These are phyloP conservation scores for Farysia itapuensis DNA, from an alignment of 1,284 basidiomycete species.

Conservation along the genomic window DNA sequence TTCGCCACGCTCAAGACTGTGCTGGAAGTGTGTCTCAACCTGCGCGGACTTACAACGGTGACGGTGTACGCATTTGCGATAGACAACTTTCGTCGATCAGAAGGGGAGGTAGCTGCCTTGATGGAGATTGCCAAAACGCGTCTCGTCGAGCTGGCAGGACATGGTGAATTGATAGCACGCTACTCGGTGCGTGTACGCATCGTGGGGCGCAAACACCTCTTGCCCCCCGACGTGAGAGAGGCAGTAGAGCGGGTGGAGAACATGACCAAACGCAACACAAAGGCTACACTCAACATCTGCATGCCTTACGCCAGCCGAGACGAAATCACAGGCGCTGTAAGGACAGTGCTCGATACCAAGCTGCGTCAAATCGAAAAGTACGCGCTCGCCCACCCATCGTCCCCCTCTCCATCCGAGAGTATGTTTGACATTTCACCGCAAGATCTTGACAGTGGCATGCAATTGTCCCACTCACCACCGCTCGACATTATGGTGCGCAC, in stretches of 20 bases:
- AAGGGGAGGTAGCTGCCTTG: constrained; percentile 81
- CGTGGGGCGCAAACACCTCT: constrained; percentile 74
- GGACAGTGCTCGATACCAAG: constrained; percentile 17
- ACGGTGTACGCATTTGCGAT: constrained; percentile 95
- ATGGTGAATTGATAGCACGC: constrained; percentile 65
- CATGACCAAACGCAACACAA: constrained; percentile 76
- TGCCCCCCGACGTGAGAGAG: constrained; percentile 74
- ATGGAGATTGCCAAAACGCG: constrained; percentile 83
- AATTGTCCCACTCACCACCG: constrained; percentile 71
- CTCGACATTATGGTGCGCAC: constrained; percentile 90
- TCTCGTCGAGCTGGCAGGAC: constrained; percentile 75
- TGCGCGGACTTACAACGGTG: constrained; percentile 65
- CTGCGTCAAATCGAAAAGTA: constrained; percentile 21
- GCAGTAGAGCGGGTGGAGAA: constrained; percentile 76
- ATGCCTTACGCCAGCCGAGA: constrained; percentile 91
- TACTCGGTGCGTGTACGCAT: constrained; percentile 85
- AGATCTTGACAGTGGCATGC: constrained; percentile 31
- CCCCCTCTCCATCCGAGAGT: background rate
- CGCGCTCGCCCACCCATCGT: background rate
- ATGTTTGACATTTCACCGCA: constrained; percentile 1
- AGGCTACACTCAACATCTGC: constrained; percentile 88
- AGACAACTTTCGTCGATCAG: constrained; percentile 90
- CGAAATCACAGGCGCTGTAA: constrained; percentile 68
- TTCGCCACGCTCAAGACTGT: constrained; percentile 75
- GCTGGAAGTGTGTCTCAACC: constrained; percentile 52